These are phyloP conservation scores for Liquidambar formosana DNA, from an alignment of 164 flowering plant species.

Conservation along the genomic window DNA sequence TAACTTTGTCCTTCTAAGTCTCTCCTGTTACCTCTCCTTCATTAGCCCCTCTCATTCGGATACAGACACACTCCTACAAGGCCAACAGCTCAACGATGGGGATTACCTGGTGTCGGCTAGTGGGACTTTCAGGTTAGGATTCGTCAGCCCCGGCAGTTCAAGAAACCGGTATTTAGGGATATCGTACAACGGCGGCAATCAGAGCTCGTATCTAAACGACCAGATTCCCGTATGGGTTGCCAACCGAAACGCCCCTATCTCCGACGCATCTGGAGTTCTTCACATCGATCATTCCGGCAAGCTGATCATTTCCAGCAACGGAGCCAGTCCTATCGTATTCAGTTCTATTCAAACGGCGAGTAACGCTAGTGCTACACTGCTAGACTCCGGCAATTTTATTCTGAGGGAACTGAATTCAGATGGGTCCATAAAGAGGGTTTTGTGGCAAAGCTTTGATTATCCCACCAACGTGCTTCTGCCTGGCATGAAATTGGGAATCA, in stretches of 20 bases:
- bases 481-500: slow-evolving; percentile 34
- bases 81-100: slow-evolving; percentile 12
- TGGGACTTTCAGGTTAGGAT: slow-evolving; percentile 16
- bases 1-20: not conserved
- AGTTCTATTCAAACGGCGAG: not conserved
- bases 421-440: slow-evolving; percentile 11
- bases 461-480: slow-evolving; percentile 38
- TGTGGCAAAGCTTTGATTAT: slow-evolving; percentile 47
- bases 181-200: not conserved
- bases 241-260: slow-evolving; percentile 16
- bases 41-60: not conserved
- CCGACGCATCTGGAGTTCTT: not conserved
- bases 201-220: not conserved
- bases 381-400: slow-evolving; percentile 34
- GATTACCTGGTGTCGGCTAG: slow-evolving; percentile 10
- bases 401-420: slow-evolving; percentile 22
- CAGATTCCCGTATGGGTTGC: slow-evolving; percentile 13
- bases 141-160: slow-evolving; percentile 6
- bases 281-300: slow-evolving; percentile 3
- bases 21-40: not conserved
- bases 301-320: slow-evolving; percentile 4
- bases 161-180: slow-evolving; percentile 15
- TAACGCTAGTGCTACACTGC: slow-evolving; percentile 18
- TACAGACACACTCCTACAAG: slow-evolving; percentile 11
- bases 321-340: not conserved